Percentiles rank a stretch among this genome's conserved stretches.
phyloP scores from a whole-genome alignment of 768 basidiomycete genomes.

The Leccinellum luteum region DNA sequence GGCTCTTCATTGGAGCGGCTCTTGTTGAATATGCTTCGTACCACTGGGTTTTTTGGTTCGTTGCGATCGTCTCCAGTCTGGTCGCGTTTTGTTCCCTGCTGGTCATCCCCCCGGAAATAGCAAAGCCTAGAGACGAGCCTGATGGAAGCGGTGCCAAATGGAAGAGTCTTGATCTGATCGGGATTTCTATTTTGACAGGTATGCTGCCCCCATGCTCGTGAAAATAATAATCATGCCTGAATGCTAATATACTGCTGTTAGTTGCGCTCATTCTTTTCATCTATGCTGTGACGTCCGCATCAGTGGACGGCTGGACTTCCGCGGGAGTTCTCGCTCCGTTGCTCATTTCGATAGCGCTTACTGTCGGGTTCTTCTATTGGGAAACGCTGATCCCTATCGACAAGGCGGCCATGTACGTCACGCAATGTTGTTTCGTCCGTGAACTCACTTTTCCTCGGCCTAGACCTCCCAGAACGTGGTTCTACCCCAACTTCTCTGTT shows the following conservation, averaged over 20 bases:
- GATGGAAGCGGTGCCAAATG: conserved; percentile 18
- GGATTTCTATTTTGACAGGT: conserved; percentile 40
- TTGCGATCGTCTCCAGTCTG: conserved; percentile 37
- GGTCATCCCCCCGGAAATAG: conserved; percentile 32
- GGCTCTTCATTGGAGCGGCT: conserved; percentile 42
- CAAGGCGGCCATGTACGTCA: conserved; percentile 42
- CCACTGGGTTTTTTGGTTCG: conserved; percentile 52
- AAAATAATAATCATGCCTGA: neutral
- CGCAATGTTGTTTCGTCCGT: neutral
- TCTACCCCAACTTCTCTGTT: conserved; percentile 40
- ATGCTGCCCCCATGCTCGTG: neutral
- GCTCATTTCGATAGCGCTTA: conserved; percentile 41
- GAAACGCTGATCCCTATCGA: conserved; percentile 41
- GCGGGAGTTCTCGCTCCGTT: conserved; percentile 47
- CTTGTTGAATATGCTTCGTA: conserved; percentile 41
- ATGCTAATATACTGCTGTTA: conserved; percentile 12
- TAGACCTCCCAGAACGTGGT: conserved; percentile 45
- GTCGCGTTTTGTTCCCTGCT: conserved; percentile 32
- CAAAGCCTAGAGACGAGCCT: neutral
- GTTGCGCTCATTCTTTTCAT: conserved; percentile 40
- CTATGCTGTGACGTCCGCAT: conserved; percentile 44
- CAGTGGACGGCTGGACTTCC: conserved; percentile 48
- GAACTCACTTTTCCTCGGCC: neutral
- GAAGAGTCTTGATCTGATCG: conserved; percentile 37
- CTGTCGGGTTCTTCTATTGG: conserved; percentile 48